Base-by-base conservation (phyloP, 2,329 filamentous ascomycete genomes). In the Talaromyces albobiverticillius region DNA sequence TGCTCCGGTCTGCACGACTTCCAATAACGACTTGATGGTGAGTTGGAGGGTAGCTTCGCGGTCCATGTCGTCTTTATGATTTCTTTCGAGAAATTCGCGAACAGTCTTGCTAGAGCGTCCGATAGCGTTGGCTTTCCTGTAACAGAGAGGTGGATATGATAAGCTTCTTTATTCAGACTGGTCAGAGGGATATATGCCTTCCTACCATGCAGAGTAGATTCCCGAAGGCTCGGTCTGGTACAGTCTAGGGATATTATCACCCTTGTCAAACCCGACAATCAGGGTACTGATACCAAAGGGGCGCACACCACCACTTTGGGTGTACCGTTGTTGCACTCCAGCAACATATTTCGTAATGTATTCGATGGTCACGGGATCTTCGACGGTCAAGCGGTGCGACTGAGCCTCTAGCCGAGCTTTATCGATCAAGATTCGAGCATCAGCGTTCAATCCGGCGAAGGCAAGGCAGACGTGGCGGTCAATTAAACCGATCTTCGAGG, bases 331-430 rank as follows among this genome's bases (percentile, higher is more conserved):
- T 81, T 99, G 94, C 64, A 99, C 94, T 54, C 93, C 90, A 51
- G 94, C 94, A 60, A 99, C 88, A 69, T 97, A 96, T 80, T 99
- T 97, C 68, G 94, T 97, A 71, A 99, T 96, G 82, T 99, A 99
- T 78, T 99, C 94, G 74, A 99, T 95, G 59, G 90, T 93, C 62
- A 95, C 90, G 53, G 94, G 93, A 71, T 99, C 95, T 73, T 99
- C 94, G 56, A 99, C 91, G 4, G 94, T 97, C 65, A 99, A 81
- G 61, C 94, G 88, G 79, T 99, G 94, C 64, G 91, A 96, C 78
- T 99, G 94, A 46, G 94, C 93, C 79, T 99, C 94, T 75, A 97
- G 79, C 65, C 95, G 87, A 57, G 95, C 94, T 81, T 96, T 97
- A 83, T 99, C 95, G 71, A 99, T 89, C 60, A 99, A 83, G 71